Conservation (phyloP, 805 yeast species). For the Lipomyces anomalus region DNA sequence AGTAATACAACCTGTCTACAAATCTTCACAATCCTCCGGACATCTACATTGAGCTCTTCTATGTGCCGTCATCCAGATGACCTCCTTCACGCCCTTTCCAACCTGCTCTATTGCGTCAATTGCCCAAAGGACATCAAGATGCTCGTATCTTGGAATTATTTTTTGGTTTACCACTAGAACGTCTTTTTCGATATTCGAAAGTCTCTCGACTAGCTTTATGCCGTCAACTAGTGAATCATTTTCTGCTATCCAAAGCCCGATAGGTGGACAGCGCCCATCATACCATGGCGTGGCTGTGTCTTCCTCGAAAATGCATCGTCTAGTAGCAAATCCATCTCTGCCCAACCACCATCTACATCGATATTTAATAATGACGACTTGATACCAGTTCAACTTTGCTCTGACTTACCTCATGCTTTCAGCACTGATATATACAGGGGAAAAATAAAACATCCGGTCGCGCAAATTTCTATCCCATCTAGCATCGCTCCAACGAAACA, state of each 20-base stretch:
- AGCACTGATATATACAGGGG: constrained; percentile 77
- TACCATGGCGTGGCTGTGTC: constrained; percentile 40
- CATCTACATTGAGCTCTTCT: no score
- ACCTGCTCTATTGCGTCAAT: constrained; percentile 61
- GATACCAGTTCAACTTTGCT: neutral
- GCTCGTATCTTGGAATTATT: constrained; percentile 63
- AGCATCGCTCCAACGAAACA: constrained; percentile 80
- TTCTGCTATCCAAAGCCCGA: constrained; percentile 65
- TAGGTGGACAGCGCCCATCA: constrained; percentile 42
- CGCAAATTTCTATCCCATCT: constrained; percentile 67
- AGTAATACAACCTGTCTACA: no score
- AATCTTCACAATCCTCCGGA: constrained; percentile 18
- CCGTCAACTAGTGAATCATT: constrained; percentile 78
- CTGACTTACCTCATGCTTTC: constrained; percentile 55
- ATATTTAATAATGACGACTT: neutral
- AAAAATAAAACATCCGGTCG: constrained; percentile 72
- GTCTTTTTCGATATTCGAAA: constrained; percentile 53
- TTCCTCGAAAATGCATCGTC: constrained; percentile 51
- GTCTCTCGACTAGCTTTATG: constrained; percentile 55
- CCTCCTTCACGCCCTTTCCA: constrained; percentile 42
- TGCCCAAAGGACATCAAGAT: constrained; percentile 92
- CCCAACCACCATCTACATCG: constrained; percentile 71
- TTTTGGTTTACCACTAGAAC: constrained; percentile 37
- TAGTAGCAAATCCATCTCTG: constrained; percentile 44
- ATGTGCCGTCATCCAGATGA: constrained; percentile 27